Evolutionary conservation across 2,329 filamentous ascomycete species (phyloP), one percentile per base, ranked within the genome.

Genomic region (Aspergillus tamarii): DNA sequence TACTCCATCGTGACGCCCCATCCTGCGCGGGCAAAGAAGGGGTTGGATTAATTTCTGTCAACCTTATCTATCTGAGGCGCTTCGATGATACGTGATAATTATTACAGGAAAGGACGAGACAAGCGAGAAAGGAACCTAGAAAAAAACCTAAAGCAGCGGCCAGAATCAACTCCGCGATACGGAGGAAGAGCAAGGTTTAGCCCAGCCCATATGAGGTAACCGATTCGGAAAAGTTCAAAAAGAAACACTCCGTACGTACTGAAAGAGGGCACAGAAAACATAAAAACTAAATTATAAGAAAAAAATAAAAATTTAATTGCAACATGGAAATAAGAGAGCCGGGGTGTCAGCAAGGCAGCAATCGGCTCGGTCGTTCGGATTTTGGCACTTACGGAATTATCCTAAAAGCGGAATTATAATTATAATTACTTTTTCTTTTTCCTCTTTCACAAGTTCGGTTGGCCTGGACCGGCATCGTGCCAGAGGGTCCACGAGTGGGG

Each of bases 331-430:
- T 36, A 36, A 36, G 34, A 16, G 12, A 36, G 34, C 14, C 14
- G 34, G 3, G 3, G n/a, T 46, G 16, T 30, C 39, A 58, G 12
- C n/a, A 34, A 46, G 16, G 21, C 39, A 58, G 12, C n/a, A 34
- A 46, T 58, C 60, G 65, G 69, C 26, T 69, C 70, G 71, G 71
- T 67, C 65, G 55, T 63, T 69, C 70, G 71, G 62, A 55, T 41
- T 64, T 48, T 69, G 62, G 65, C 61, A 48, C 41, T 34, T 53
- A 61, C 41, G 57, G 57, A 59, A 59, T 19, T 57, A 57, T 45
- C 21, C 28, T 4, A 57, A 21, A 41, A 19, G 3, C 26, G 14
- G 26, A 30, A 36, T 36, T 36, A 36, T 36, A 5, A 36, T 16
- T 36, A 16, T 36, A 2, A 7, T 36, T 36, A 2, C 3, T 36